Conservation (phyloP, 1,284 basidiomycete species). For the Naganishia sp. region DNA sequence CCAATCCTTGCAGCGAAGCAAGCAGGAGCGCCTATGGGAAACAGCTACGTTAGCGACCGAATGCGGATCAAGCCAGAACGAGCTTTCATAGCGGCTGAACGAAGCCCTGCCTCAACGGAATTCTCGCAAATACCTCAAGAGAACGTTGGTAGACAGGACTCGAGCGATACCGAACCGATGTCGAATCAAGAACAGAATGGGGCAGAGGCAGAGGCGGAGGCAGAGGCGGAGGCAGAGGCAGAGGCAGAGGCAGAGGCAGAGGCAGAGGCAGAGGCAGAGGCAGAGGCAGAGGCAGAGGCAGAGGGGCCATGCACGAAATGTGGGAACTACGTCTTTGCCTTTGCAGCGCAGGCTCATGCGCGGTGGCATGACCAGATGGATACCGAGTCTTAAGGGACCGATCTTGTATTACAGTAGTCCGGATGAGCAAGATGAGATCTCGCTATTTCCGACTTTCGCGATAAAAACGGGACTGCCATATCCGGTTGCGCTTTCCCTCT, state of each 20-base stretch:
- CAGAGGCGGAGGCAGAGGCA: neutral
- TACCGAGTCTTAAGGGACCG: neutral
- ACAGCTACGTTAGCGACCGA: neutral
- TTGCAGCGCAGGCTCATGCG: slow-evolving; percentile 21
- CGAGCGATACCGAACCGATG: neutral
- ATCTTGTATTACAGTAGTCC: too few species aligned
- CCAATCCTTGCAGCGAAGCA: neutral
- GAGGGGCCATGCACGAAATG: neutral
- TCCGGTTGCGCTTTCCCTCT: too few species aligned
- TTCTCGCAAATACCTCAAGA: neutral
- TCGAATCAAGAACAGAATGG: neutral
- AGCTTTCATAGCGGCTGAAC: neutral
- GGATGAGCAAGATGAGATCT: too few species aligned
- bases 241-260: neutral
- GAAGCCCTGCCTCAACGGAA: neutral
- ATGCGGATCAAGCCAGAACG: neutral
- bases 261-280: neutral
- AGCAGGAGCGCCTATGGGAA: neutral
- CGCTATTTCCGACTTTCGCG: too few species aligned
- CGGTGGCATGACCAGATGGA: slow-evolving; percentile 19
- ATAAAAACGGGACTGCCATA: too few species aligned
- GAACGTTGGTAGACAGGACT: neutral
- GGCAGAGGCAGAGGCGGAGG: neutral
- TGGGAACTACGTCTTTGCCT: slow-evolving; percentile 12
- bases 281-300: neutral